A percentile compares a stretch with the other conserved stretches of the same genome.
phyloP scores from a whole-genome alignment of 371 early-diverging fungal genomes.

The Neoconidiobolus thromboides region DNA sequence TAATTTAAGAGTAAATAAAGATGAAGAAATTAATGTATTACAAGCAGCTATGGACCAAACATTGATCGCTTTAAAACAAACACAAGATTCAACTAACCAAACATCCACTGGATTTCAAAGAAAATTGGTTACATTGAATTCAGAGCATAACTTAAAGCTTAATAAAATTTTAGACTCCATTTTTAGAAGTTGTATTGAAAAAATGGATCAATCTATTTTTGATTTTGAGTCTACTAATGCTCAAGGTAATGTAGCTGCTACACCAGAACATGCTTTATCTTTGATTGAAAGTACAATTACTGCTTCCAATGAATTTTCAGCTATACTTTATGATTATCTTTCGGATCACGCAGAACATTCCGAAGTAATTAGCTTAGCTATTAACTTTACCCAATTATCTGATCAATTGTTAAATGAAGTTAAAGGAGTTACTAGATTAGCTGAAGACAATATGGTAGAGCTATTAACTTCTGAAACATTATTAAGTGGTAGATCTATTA shows the following conservation, averaged over 20 bases:
- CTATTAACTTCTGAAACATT: slow-evolving; percentile 51
- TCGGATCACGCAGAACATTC: slow-evolving; percentile 52
- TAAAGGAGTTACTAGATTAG: slow-evolving; percentile 76
- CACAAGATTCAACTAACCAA: slow-evolving; percentile 33
- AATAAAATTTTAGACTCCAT: slow-evolving; percentile 45
- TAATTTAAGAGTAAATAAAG: slow-evolving; percentile 23
- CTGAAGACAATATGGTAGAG: slow-evolving; percentile 47
- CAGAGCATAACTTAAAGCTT: background rate
- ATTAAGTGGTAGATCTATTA: slow-evolving; percentile 36
- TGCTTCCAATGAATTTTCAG: slow-evolving; percentile 57
- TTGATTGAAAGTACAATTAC: slow-evolving; percentile 74
- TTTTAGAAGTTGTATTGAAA: slow-evolving; percentile 63
- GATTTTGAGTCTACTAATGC: slow-evolving; percentile 59
- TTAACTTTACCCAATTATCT: slow-evolving; percentile 61
- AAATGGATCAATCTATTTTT: slow-evolving; percentile 70
- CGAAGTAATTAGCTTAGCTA: slow-evolving; percentile 66
- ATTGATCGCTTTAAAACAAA: slow-evolving; percentile 55
- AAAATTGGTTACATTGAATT: slow-evolving; percentile 3
- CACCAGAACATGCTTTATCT: slow-evolving; percentile 76
- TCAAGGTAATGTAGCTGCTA: slow-evolving; percentile 70
- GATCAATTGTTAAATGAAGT: slow-evolving; percentile 64
- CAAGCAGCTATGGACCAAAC: slow-evolving; percentile 94
- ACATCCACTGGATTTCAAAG: slow-evolving; percentile 1
- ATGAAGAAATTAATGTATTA: slow-evolving; percentile 74
- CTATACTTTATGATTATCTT: slow-evolving; percentile 49